Conservation (phyloP, 139 green algal genomes). For the Coelastrella sp. region DNA sequence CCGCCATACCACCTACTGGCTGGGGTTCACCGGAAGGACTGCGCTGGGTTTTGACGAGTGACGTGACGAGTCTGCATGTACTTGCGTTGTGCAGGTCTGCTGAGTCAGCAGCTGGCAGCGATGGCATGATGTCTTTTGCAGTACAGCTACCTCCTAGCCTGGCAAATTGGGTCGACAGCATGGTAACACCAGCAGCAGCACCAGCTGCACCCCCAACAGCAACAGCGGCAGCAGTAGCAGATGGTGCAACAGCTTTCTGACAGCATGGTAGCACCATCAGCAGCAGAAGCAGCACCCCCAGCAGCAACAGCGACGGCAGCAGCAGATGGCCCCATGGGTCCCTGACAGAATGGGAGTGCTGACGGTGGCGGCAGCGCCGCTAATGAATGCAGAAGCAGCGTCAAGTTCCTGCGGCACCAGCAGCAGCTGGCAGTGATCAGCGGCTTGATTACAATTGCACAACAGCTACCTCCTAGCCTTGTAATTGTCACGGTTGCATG, state of each 20-base stretch:
- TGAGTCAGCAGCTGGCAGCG: conserved; percentile 11
- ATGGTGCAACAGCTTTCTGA: too few relatives aligned
- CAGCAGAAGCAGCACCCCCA: background rate
- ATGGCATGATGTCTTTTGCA: background rate
- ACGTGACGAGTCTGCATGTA: background rate
- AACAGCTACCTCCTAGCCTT: too few relatives aligned
- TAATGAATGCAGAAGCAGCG: too few relatives aligned
- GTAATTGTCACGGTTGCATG: too few relatives aligned
- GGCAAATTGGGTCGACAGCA: conserved; percentile 13
- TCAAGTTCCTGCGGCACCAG: too few relatives aligned
- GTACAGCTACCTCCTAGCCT: conserved; percentile 20
- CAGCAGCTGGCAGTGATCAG: too few relatives aligned
- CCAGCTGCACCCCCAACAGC: background rate
- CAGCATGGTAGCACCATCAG: background rate
- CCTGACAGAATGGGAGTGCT: too few relatives aligned
- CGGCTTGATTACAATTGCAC: too few relatives aligned
- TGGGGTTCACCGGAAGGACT: background rate
- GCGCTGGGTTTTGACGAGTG: background rate
- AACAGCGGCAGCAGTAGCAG: background rate
- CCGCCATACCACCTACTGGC: background rate
- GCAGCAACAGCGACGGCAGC: background rate
- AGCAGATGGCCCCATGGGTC: too few relatives aligned
- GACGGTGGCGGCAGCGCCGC: too few relatives aligned
- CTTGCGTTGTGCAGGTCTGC: conserved; percentile 7
- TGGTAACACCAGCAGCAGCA: background rate